Evolutionary conservation across 345 rosid genomes (phyloP), one percentile per base, ranked within the genome.

Genomic region (Hypericum perforatum): DNA sequence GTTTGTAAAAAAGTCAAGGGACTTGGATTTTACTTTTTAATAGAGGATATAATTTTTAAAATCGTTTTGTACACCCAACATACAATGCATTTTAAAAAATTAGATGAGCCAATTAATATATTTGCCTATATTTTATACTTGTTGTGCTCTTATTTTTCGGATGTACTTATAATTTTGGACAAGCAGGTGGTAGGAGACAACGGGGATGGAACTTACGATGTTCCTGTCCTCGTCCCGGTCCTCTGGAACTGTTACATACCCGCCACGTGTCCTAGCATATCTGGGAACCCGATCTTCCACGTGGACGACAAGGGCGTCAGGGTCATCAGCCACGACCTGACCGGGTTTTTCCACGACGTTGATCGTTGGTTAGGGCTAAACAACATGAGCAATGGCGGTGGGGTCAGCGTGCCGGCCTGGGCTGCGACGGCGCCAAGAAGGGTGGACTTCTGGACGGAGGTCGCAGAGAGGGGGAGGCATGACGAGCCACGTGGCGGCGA

Each of bases 371-470:
- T 59, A 32, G 56, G 37, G 53, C 65, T 54, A 6, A 43, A 42
- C 45, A 12, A 8, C 29, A 16, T 41, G 43, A 47, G 39, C 36
- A 16, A 16, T 7, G 39, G 53, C 0, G 55, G 15, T 52, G 22
- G 52, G 8, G 43, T 56, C 12, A 63, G 59, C 9, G 59, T 56
- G 59, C 90, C 90, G 6, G 82, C 73, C 11, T 83, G 84, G 89
- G 83, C 72, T 54, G 80, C 83, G 0, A 78, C 67, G 0, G 62
- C 42, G 13, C 64, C 78, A 0, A 45, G 84, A 12, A 66, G 56
- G 63, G 68, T 90, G 8, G 82, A 73, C 22, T 80, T 86, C 45
- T 90, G 95, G 97, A 82, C 81, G 37, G 97, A 80, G 7, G 80
- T 61, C 64, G 94, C 83, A 41, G 90, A 82, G 74, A 74, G 46